These are phyloP conservation scores for Colletotrichum simmondsii DNA, from an alignment of 2,329 filamentous ascomycete genomes.

Conservation along the genomic window DNA sequence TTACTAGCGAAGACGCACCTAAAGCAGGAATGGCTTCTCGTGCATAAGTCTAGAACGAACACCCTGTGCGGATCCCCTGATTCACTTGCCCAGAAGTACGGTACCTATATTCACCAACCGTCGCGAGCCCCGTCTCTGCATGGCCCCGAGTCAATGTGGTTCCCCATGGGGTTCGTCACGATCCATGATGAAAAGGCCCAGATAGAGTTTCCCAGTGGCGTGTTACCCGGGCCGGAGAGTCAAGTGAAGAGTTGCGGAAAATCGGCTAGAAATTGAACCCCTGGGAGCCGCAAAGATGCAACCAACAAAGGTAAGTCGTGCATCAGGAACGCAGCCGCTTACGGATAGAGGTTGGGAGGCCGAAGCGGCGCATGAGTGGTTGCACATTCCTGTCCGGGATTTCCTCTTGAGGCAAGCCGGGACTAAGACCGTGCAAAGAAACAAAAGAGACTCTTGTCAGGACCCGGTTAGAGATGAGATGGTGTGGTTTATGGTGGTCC, in stretches of 20 bases:
- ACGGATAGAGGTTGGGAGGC: not conserved
- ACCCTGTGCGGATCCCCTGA: not conserved
- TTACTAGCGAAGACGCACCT: not conserved
- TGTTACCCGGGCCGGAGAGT: not conserved
- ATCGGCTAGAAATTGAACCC: not conserved
- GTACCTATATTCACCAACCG: too few species aligned
- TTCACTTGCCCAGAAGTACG: not conserved
- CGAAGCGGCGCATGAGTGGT: not conserved
- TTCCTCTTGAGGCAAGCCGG: conserved; percentile 21
- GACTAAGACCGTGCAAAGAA: not conserved
- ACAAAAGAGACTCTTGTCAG: not conserved
- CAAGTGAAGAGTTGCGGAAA: not conserved
- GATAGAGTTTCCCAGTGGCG: not conserved
- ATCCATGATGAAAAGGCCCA: not conserved
- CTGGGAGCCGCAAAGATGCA: not conserved
- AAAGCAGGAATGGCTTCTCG: not conserved
- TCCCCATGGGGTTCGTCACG: not conserved
- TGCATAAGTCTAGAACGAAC: not conserved
- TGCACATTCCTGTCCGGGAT: conserved; percentile 10
- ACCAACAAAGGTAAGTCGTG: too few species aligned
- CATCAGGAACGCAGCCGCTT: not conserved
- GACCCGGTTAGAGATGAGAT: not conserved
- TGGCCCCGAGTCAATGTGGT: not conserved
- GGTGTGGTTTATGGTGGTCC: not conserved
- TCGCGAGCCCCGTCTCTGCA: not conserved